Base-by-base conservation (phyloP, 345 rosid genomes). In the Eutrema yunnanense region DNA sequence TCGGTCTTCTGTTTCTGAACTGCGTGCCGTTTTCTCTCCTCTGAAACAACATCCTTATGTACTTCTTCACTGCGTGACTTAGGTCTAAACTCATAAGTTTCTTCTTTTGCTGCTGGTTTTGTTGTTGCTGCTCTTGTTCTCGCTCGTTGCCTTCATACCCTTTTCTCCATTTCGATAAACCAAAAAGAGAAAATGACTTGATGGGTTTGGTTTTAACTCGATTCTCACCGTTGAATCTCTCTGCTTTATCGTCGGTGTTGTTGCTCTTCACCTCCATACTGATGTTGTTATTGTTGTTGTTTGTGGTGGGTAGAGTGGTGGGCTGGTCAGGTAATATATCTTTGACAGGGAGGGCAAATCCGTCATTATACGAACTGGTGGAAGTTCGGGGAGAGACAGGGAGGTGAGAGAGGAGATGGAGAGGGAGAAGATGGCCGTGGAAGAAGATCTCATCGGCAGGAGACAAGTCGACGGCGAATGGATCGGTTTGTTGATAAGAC, bases 381-480 rank as follows among this genome's bases (percentile, higher is more conserved):
- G 98, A 89, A 30, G 91, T 81, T 53, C 97, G 84, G 7, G 96
- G 89, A 75, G 98, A 88, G 13, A 77, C 78, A 1, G 97, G 93
- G 19, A 86, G 93, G 78, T 88, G 96, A 34, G 99, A 84, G 63
- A 87, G 87, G 76, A 87, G 84, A 40, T 88, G 92, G 41, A 89
- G 98, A 67, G 98, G 97, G n/a, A 94, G 96, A 73, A 94, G 85
- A 69, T 94, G 97, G 41, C 99, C 99, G 64, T 91, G 97, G 79
- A 93, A 93, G 95, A 93, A 93, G 79, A 93, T 93, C 51, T 93
- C 98, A 79, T 93, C 97, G 0, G 98, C 98, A 0, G 98, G 98
- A 8, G 97, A 82, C 46, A 94, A 82, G 79, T 94, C 98, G n/a
- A 91, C 83, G 6, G 92, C 90, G 53, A 82, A 78, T 14, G 90